phyloP scores from a whole-genome alignment of 345 rosid species.

The Turnera subulata region DNA sequence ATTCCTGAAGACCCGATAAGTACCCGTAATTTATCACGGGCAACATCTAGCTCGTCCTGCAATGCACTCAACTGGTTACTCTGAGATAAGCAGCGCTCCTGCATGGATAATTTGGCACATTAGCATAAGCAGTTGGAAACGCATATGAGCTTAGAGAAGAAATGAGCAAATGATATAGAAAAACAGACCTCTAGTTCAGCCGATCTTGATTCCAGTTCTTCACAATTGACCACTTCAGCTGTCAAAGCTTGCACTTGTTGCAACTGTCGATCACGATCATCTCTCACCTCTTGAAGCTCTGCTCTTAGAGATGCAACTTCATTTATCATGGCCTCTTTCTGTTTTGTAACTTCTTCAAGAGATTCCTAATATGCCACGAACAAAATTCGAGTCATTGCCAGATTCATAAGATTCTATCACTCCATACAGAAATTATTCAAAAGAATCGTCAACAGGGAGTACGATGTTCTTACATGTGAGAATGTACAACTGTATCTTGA shows the following conservation, averaged over 20 bases:
- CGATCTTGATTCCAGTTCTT: constrained; percentile 63
- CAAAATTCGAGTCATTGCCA: background rate
- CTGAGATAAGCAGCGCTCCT: constrained; percentile 72
- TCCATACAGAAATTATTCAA: background rate
- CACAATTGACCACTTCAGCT: constrained; percentile 51
- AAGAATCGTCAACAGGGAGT: background rate
- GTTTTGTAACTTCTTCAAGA: constrained; percentile 65
- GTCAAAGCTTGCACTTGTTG: constrained; percentile 47
- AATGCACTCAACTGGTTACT: constrained; percentile 53
- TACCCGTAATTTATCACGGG: constrained; percentile 70
- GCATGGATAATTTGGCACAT: constrained; percentile 21
- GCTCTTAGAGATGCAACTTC: constrained; percentile 63
- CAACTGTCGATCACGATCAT: constrained; percentile 63
- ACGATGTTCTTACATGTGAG: background rate
- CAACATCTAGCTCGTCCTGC: constrained; percentile 58
- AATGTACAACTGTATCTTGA: too few relatives aligned
- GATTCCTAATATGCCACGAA: constrained; percentile 46
- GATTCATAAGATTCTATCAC: constrained; percentile 1
- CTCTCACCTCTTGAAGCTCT: constrained; percentile 62
- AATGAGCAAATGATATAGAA: constrained; percentile 1
- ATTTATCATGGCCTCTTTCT: constrained; percentile 57
- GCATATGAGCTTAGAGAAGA: background rate
- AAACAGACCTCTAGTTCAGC: constrained; percentile 68
- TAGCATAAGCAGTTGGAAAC: constrained; percentile 4
- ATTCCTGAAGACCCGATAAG: constrained; percentile 7